phyloP scores from a whole-genome alignment of 257 asterid species.

The Cinchona pubescens region DNA sequence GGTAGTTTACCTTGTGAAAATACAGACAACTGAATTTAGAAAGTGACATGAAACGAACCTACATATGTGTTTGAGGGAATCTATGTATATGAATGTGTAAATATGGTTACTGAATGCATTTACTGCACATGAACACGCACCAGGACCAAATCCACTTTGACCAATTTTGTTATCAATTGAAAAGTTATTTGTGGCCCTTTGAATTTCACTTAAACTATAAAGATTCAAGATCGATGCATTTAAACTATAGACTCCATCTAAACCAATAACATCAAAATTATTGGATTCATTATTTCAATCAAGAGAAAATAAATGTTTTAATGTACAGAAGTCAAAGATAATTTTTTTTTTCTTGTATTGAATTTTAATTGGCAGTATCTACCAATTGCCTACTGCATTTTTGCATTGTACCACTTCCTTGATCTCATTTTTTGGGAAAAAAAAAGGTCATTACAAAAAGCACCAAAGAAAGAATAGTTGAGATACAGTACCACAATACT shows the following conservation, averaged over 20 bases:
- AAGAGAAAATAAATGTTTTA: neutral
- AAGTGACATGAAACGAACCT: neutral
- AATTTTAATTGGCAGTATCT: neutral
- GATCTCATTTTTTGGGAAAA: constrained; percentile 6
- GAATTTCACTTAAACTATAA: constrained; percentile 4
- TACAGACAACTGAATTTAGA: neutral
- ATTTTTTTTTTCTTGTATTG: neutral
- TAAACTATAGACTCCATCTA: neutral
- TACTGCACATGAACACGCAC: neutral
- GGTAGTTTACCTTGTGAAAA: constrained; percentile 21
- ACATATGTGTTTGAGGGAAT: neutral
- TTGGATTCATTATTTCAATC: neutral
- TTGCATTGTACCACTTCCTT: neutral
- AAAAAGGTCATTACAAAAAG: neutral
- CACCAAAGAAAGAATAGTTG: neutral
- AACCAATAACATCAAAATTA: too few relatives aligned
- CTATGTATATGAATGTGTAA: neutral
- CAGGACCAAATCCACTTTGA: constrained; percentile 33
- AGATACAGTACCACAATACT: constrained; percentile 8
- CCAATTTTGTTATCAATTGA: constrained; percentile 19
- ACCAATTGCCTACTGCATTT: neutral
- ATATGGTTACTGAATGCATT: neutral
- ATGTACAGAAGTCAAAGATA: neutral
- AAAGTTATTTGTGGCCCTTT: constrained; percentile 23
- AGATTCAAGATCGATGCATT: constrained; percentile 2